phyloP scores from a whole-genome alignment of 805 yeast species.

The Candida verbasci region DNA sequence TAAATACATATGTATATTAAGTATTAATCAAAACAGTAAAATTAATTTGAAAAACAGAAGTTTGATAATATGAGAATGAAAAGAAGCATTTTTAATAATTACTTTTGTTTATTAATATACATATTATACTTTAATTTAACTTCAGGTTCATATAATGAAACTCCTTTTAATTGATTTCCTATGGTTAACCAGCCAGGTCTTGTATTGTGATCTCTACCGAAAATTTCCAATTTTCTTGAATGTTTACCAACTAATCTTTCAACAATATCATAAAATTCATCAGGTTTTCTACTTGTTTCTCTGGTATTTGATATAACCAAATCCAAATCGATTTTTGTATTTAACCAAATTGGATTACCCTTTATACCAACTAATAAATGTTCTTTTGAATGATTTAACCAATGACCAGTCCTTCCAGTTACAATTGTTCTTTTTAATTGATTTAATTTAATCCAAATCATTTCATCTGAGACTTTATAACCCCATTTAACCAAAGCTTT shows the following conservation, averaged over 20 bases:
- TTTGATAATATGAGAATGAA: no score
- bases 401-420: slow-evolving; percentile 95
- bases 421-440: slow-evolving; percentile 85
- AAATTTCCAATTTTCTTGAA: slow-evolving; percentile 78
- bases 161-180: slow-evolving; percentile 72
- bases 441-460: slow-evolving; percentile 88
- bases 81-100: no score
- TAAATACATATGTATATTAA: no score
- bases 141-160: slow-evolving; percentile 54
- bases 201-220: slow-evolving; percentile 82
- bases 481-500: slow-evolving; percentile 80
- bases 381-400: slow-evolving; percentile 94
- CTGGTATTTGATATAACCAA: slow-evolving; percentile 77
- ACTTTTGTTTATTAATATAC: no score
- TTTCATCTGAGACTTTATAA: slow-evolving; percentile 68
- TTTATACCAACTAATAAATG: slow-evolving; percentile 82
- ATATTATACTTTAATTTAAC: slow-evolving; percentile 40
- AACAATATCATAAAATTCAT: slow-evolving; percentile 77
- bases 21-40: no score
- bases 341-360: slow-evolving; percentile 74
- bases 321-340: slow-evolving; percentile 64
- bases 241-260: slow-evolving; percentile 79
- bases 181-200: slow-evolving; percentile 90
- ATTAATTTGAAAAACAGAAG: no score
- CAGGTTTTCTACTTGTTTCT: slow-evolving; percentile 89